phyloP scores from a whole-genome alignment of 1,284 basidiomycete species.

The Blastosporella zonata region DNA sequence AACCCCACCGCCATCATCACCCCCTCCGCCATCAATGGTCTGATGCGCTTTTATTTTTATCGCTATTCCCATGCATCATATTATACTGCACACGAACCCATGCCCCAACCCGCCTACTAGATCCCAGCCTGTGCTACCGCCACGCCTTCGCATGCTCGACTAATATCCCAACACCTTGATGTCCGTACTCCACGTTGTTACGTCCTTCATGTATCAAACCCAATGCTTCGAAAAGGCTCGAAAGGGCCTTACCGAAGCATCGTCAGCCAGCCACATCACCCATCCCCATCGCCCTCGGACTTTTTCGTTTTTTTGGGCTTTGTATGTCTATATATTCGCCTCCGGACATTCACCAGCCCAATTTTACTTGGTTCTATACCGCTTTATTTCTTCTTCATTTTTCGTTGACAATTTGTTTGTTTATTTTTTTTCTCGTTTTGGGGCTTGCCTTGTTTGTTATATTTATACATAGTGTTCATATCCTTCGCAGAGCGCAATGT shows the following conservation, averaged over 20 bases:
- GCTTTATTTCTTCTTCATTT: constrained; percentile 2
- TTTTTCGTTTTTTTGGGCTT: not conserved
- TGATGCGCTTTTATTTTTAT: constrained; percentile 23
- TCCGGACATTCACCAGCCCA: constrained; percentile 5
- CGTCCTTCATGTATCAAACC: constrained; percentile 2
- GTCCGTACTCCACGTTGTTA: constrained; percentile 16
- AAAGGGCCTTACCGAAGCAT: not conserved
- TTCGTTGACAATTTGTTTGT: not conserved
- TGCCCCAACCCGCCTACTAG: not conserved
- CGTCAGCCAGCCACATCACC: not conserved
- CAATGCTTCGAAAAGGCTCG: constrained; percentile 9
- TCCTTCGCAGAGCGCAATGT: constrained; percentile 3
- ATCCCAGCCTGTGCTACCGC: constrained; percentile 9
- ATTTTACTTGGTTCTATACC: not conserved
- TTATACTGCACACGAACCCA: constrained; percentile 4
- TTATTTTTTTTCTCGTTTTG: constrained; percentile 1
- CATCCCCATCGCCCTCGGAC: constrained; percentile 6
- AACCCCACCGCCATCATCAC: constrained; percentile 11
- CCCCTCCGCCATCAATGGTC: constrained; percentile 21
- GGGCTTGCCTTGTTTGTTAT: constrained; percentile 4
- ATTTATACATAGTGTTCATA: constrained; percentile 4
- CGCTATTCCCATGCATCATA: constrained; percentile 16
- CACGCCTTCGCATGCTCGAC: constrained; percentile 8
- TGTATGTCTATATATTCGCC: constrained; percentile 8
- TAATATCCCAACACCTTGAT: constrained; percentile 12